A percentile compares a stretch with the other conserved stretches of the same genome.
These are phyloP conservation scores for Hanseniaspora hatyaiensis DNA, from an alignment of 805 yeast species.

Conservation along the genomic window DNA sequence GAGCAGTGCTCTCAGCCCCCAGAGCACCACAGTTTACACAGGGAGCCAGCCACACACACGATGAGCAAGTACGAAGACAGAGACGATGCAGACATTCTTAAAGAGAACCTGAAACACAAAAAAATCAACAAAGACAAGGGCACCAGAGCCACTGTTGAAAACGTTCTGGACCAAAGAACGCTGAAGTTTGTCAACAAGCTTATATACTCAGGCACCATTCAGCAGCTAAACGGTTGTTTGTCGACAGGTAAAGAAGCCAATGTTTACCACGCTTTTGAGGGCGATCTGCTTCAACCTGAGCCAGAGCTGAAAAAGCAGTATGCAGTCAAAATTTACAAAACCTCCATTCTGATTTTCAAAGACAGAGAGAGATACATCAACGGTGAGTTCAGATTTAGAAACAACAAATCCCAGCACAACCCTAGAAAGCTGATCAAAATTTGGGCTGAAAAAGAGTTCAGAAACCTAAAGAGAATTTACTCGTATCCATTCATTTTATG, in stretches of 20 bases:
- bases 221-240: slow-evolving; percentile 83
- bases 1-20: no score
- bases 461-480: slow-evolving; percentile 77
- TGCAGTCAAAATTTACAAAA: slow-evolving; percentile 90
- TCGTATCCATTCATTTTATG: slow-evolving; percentile 68
- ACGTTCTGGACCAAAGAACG: slow-evolving; percentile 91
- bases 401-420: slow-evolving; percentile 73
- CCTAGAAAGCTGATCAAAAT: slow-evolving; percentile 95
- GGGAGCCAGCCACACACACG: no score
- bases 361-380: slow-evolving; percentile 92
- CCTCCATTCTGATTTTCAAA: slow-evolving; percentile 91
- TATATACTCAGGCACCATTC: slow-evolving; percentile 70
- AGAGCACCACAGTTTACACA: not conserved
- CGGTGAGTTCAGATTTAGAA: slow-evolving; percentile 88
- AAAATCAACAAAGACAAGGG: slow-evolving; percentile 68
- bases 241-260: slow-evolving; percentile 99
- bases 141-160: slow-evolving; percentile 92
- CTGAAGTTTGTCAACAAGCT: slow-evolving; percentile 68
- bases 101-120: slow-evolving; percentile 52
- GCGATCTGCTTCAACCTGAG: slow-evolving; percentile 25
- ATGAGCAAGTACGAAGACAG: slow-evolving; percentile 20
- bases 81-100: slow-evolving; percentile 41
- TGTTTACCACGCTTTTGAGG: slow-evolving; percentile 69
- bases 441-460: slow-evolving; percentile 97
- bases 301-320: slow-evolving; percentile 35